phyloP scores from a whole-genome alignment of 176 grass and related monocot genomes.

The Oryza meridionalis region DNA sequence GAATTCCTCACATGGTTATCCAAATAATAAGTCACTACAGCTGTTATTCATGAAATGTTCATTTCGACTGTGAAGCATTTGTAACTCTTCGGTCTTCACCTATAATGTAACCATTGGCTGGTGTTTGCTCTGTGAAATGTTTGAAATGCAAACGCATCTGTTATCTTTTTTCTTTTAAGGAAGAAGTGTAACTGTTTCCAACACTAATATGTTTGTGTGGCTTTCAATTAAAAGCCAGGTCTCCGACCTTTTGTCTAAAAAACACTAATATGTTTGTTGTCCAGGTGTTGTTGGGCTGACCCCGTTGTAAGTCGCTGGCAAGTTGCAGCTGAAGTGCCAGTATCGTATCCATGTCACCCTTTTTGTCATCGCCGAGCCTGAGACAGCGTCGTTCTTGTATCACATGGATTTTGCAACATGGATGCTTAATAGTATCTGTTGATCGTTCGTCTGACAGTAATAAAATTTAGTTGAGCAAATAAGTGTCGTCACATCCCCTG shows the following conservation, averaged over 20 bases:
- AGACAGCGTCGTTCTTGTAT: slow-evolving; percentile 27
- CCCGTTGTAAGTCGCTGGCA: slow-evolving; percentile 43
- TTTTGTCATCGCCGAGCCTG: slow-evolving; percentile 21
- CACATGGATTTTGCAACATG: slow-evolving; percentile 29
- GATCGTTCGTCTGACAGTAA: slow-evolving; percentile 25
- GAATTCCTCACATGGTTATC: slow-evolving; percentile 1
- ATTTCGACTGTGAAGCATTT: neutral
- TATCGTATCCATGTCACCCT: slow-evolving; percentile 9
- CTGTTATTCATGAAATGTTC: neutral
- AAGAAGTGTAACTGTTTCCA: neutral
- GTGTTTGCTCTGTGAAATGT: neutral
- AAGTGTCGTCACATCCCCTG: slow-evolving; percentile 18
- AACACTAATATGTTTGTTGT: slow-evolving; percentile 21
- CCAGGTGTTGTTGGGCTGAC: slow-evolving; percentile 95
- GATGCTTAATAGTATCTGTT: slow-evolving; percentile 38
- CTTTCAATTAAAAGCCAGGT: no score
- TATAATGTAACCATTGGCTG: neutral
- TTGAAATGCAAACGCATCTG: neutral
- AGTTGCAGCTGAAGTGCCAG: slow-evolving; percentile 4
- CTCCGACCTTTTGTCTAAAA: no score
- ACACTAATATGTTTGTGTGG: neutral
- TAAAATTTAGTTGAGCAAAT: slow-evolving; percentile 38
- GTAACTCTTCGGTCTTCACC: neutral
- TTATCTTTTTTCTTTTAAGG: neutral
- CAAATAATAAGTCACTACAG: neutral